phyloP scores from a whole-genome alignment of 2,329 filamentous ascomycete species.

The Falciphora oryzae region DNA sequence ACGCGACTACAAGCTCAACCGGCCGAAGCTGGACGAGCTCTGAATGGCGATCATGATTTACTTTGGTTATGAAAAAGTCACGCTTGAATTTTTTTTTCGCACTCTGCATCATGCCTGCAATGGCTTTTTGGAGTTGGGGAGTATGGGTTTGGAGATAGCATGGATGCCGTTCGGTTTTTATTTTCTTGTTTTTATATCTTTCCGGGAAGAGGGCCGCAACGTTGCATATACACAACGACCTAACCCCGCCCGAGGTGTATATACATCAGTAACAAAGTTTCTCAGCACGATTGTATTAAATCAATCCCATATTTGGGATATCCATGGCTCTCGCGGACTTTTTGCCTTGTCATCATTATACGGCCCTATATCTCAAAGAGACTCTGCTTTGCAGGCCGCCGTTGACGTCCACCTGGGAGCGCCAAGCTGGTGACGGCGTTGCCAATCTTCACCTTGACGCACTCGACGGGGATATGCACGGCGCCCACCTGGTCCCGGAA shows the following conservation, averaged over 20 bases:
- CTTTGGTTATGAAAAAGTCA: neutral
- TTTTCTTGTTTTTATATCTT: neutral
- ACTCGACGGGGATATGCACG: slow-evolving; percentile 49
- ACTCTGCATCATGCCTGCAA: slow-evolving; percentile 6
- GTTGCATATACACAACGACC: neutral
- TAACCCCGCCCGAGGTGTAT: neutral
- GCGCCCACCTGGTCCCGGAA: slow-evolving; percentile 25
- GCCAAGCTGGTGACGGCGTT: slow-evolving; percentile 55
- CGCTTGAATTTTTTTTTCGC: slow-evolving; percentile 3
- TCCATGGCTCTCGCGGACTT: neutral
- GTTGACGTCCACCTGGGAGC: slow-evolving; percentile 5
- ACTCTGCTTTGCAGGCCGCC: neutral
- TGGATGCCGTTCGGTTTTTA: neutral
- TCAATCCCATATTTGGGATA: neutral
- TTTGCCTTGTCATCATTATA: neutral
- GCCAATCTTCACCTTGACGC: slow-evolving; percentile 69
- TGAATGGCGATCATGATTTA: slow-evolving; percentile 21
- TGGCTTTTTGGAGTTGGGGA: neutral
- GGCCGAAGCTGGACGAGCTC: slow-evolving; percentile 43
- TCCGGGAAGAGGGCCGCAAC: no score
- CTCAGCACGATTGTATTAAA: neutral
- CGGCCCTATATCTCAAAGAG: neutral
- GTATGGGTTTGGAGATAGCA: neutral
- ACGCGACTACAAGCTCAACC: slow-evolving; percentile 40
- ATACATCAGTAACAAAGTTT: neutral